Base-by-base conservation (phyloP, 371 early-diverging fungal species). In the Dichotomocladium elegans region DNA sequence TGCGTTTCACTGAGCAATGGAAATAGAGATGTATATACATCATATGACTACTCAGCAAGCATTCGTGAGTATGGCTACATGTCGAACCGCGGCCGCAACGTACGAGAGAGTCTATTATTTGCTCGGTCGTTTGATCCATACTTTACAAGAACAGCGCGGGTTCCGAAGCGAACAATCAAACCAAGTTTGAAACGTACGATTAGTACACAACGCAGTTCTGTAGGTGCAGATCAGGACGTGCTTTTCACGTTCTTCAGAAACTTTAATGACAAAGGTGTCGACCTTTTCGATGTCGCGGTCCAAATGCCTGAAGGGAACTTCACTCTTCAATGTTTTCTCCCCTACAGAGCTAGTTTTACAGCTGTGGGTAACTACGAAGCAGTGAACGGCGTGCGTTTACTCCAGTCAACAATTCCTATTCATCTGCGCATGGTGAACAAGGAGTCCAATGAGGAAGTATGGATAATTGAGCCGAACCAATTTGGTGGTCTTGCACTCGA, bases 31-130 rank as follows among this genome's bases (percentile, higher is more conserved):
- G 89, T 87, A 0, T 90, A 88, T 56, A 88, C 89, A 15, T 86
- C 85, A 1, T 85, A 91, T 53, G 91, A 91, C 61, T 89, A 91
- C 51, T 85, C 86, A 2, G 89, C 87, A 0, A 86, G 85, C 56
- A 87, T 91, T 33, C 82, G 91, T 53, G 91, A 91, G 60, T 85
- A 77, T 53, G 88, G 88, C n/a, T 77, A 79, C 58, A 60, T 86
- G 25, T 88, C 87, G 2, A 82, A 79, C 17, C 82, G 88, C 11
- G 81, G 77, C 0, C 80, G 90, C 34, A 78, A 80, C 47, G 57
- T 89, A 2, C 82, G 89, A 25, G 80, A 82, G 21, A 75, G 83
- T 0, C 41, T 86, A 12, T 55, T 83, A 9, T 83, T 89, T 62
- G 68, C 79, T 7, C 81, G 84, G 17, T 85, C 85, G 4, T 89